A percentile compares a stretch with the other conserved stretches of the same genome.
Conservation (phyloP, 495 filamentous ascomycete species). For the Xylaria castorea region DNA sequence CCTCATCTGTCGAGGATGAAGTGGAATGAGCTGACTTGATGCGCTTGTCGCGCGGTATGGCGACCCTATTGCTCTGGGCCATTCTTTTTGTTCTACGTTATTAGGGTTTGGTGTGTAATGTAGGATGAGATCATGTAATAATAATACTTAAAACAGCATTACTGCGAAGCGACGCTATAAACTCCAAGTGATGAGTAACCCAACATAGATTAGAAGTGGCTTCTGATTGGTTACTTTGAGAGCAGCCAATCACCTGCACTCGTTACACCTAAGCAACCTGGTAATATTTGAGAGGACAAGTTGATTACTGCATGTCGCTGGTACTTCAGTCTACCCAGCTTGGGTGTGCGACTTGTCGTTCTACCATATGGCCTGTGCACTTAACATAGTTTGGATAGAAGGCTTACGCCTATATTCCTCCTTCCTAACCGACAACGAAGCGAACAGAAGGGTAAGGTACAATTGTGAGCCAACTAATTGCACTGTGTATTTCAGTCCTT, state of each 20-base stretch:
- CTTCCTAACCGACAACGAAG: not conserved
- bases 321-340: not conserved
- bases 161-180: not conserved
- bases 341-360: too few species aligned
- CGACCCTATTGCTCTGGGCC: not conserved
- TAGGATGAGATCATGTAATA: not conserved
- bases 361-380: not conserved
- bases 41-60: constrained; percentile 22
- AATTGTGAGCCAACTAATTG: not conserved
- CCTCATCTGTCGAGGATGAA: constrained; percentile 16
- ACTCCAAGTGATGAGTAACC: constrained; percentile 1
- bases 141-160: not conserved
- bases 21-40: not conserved
- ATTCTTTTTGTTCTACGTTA: not conserved
- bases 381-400: too few species aligned
- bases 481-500: not conserved
- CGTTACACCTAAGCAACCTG: not conserved
- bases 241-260: not conserved
- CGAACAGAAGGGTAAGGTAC: not conserved
- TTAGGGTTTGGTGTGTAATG: not conserved
- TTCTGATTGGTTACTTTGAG: constrained; percentile 26
- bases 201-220: not conserved
- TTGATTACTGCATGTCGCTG: not conserved
- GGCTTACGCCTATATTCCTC: not conserved
- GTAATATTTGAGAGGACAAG: not conserved